Evolutionary conservation across 495 filamentous ascomycete species (phyloP), one percentile per base, ranked within the genome.

Genomic region (Bryoglossum gracile): DNA sequence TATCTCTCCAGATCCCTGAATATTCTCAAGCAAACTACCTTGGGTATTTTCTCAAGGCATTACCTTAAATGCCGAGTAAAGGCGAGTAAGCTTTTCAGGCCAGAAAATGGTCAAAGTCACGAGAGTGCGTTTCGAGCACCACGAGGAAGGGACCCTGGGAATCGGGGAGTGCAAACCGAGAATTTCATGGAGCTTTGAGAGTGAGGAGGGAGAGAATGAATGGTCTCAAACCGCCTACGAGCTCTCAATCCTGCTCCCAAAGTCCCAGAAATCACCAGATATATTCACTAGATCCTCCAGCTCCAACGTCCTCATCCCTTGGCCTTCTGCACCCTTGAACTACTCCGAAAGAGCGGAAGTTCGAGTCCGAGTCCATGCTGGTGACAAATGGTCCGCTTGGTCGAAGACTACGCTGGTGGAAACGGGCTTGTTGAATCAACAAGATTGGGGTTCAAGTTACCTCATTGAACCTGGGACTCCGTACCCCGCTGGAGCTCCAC

Each of bases 141-240:
- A 55, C 21, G 39, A 33, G 21, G 33, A 50, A 30, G 22, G 11
- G 11, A 22, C 26, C 8, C 25, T 54, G 8, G 51, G 51, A 2
- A 54, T 54, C 37, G 38, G 38, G 6, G 51, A 54, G 33, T 28
- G 21, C 28, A 41, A n/a, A 33, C 52, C 52, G 2, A 30, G 52
- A 33, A 32, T 55, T 14, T 30, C 26, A 5, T 30, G 5, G 13
- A 30, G 26, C 26, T 30, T 30, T 30, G 26, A 30, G 26, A 30
- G 5, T 13, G 26, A 30, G 26, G 13, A 5, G 13, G 5, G 26
- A 30, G 26, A 5, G 13, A 5, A 30, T 30, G 13, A 5, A 30
- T 30, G 13, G 26, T 30, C 13, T 30, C 26, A 13, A 5, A 30
- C 6, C n/a, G n/a, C n/a, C n/a, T n/a, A n/a, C n/a, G n/a, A n/a